A percentile compares a stretch with the other conserved stretches of the same genome.
phyloP scores from a whole-genome alignment of 2,329 filamentous ascomycete species.

The Elsinoe perseae region DNA sequence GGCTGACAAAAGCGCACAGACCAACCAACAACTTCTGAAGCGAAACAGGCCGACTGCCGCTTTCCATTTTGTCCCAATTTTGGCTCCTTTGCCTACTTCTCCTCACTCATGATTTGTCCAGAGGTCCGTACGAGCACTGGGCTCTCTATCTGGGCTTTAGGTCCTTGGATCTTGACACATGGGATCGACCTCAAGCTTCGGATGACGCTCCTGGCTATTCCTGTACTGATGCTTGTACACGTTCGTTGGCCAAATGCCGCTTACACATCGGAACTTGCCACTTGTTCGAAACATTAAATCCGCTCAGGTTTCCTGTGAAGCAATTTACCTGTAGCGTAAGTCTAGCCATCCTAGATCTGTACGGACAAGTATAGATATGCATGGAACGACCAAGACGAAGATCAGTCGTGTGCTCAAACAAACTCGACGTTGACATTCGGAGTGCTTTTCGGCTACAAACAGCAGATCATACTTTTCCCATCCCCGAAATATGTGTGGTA shows the following conservation, averaged over 20 bases:
- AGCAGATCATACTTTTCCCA: background rate
- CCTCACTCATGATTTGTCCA: background rate
- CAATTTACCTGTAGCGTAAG: background rate
- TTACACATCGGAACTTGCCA: background rate
- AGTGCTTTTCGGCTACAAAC: background rate
- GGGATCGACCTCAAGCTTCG: background rate
- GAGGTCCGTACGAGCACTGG: background rate
- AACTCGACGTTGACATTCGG: background rate
- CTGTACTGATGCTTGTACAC: background rate
- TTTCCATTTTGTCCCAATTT: background rate
- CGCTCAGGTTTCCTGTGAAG: background rate
- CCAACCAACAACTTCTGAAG: background rate
- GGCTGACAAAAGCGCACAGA: slow-evolving; percentile 2
- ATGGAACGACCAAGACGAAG: background rate
- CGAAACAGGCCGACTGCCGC: background rate
- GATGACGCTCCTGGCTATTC: background rate
- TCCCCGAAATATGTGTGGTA: background rate
- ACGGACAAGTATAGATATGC: background rate
- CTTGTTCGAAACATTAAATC: background rate
- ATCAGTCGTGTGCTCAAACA: background rate
- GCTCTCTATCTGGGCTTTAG: too few relatives aligned
- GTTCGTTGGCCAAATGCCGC: background rate
- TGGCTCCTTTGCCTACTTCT: background rate
- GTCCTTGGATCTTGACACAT: background rate
- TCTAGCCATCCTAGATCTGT: background rate